These are phyloP conservation scores for Helminthosporium solani DNA, from an alignment of 2,329 filamentous ascomycete genomes.

Conservation along the genomic window DNA sequence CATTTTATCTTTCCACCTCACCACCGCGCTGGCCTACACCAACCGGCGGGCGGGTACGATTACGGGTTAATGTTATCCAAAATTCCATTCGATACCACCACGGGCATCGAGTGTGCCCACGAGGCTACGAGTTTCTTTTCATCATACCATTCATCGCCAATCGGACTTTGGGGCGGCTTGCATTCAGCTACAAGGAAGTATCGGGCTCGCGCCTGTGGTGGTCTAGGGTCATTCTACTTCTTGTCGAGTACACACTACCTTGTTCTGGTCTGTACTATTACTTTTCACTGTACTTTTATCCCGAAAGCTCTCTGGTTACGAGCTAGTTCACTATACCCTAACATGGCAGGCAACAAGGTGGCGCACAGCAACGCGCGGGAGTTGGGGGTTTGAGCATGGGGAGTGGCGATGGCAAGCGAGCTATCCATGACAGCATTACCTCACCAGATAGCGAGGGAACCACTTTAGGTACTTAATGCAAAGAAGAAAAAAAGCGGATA, in stretches of 20 bases:
- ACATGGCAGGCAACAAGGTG: constrained; percentile 17
- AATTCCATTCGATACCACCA: constrained; percentile 42
- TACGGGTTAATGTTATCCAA: constrained; percentile 32
- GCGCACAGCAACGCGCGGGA: background rate
- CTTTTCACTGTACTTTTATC: constrained; percentile 44
- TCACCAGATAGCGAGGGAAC: constrained; percentile 32
- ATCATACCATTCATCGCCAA: constrained; percentile 13
- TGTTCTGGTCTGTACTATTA: constrained; percentile 43
- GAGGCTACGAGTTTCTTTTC: constrained; percentile 44
- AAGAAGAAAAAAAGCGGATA: constrained; percentile 32
- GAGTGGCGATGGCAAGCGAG: background rate
- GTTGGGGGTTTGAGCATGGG: background rate
- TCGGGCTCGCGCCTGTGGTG: constrained; percentile 42
- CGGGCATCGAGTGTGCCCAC: constrained; percentile 36
- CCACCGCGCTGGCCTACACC: constrained; percentile 5
- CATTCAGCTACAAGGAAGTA: constrained; percentile 32
- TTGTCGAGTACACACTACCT: constrained; percentile 19
- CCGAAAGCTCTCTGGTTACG: constrained; percentile 6
- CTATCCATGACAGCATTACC: constrained; percentile 30
- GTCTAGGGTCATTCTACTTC: constrained; percentile 22
- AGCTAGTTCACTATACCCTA: constrained; percentile 33
- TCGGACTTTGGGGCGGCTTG: constrained; percentile 28
- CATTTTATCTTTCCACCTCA: constrained; percentile 13
- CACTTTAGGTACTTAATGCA: constrained; percentile 31
- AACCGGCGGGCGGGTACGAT: constrained; percentile 17